Evolutionary conservation across 225 moss, liverwort and hornwort genomes (phyloP).

Genomic region (Physcomitrium patens): DNA sequence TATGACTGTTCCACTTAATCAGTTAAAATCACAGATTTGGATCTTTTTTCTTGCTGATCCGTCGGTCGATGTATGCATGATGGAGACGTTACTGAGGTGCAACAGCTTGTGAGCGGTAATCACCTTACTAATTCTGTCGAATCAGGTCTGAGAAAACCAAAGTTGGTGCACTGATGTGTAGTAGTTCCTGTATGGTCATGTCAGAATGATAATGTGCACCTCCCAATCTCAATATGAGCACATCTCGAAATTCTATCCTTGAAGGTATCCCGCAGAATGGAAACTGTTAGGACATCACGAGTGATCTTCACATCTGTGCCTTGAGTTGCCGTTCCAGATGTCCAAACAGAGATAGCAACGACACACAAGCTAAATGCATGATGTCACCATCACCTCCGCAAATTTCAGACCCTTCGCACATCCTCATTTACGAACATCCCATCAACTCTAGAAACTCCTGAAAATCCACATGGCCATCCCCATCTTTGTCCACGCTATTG

Average conservation of each 20-base stretch:
- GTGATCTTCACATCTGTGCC: no score
- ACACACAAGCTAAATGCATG: neutral
- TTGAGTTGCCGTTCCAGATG: neutral
- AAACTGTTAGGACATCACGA: no score
- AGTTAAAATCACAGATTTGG: conserved; percentile 26
- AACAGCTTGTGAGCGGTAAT: neutral
- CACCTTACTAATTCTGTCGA: neutral
- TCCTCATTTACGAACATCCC: conserved; percentile 20
- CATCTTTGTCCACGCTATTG: conserved; percentile 46
- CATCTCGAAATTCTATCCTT: neutral
- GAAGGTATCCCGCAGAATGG: neutral
- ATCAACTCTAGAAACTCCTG: conserved; percentile 50
- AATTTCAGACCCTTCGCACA: no score
- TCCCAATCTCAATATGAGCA: no score
- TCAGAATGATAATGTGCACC: no score
- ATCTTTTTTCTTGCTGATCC: conserved; percentile 1
- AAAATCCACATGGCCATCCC: conserved; percentile 56
- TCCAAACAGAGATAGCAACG: neutral
- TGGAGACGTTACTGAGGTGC: conserved; percentile 9
- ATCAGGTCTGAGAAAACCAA: neutral
- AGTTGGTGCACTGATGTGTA: neutral
- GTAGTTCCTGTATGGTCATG: neutral
- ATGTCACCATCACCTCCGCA: neutral
- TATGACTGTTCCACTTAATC: conserved; percentile 20
- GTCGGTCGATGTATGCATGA: neutral